Base-by-base conservation (phyloP, 2,329 filamentous ascomycete genomes). In the Graphilbum fragrans region DNA sequence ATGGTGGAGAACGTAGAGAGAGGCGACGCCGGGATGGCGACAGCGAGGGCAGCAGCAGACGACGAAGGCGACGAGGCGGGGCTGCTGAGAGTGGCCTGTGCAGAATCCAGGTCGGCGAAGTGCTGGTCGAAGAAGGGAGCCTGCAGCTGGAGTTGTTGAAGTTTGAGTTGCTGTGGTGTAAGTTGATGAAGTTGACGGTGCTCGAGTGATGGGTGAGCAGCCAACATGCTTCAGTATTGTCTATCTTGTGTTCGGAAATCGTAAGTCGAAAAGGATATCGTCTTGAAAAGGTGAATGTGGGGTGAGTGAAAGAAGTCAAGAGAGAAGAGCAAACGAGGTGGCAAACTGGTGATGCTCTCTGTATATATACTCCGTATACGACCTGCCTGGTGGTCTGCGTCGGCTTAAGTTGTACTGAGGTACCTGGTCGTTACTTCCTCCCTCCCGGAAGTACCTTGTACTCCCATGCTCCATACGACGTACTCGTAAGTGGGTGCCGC, bases 1-100 rank as follows among this genome's bases (percentile, higher is more conserved):
- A 58, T 47, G 44, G 53, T 57, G 43, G 60, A 55, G 41, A 62
- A 53, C 25, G 57, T 52, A 10, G 58, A 55, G 42, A 60, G 46
- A 42, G 55, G 48, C 44, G 45, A 44, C 16, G 47, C 16, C 3
- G 18, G 19, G 11, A 39, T 36, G 37, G 37, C 34, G 21, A n/a
- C 16, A 20, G 19, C 20, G 9, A 17, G 33, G 44, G 38, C 29
- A 37, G 42, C 38, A n/a, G 31, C 22, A 14, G 44, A 37, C 20
- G 35, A 36, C 34, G 47, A 41, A 9, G 57, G 53, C 14, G 58
- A 58, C 11, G 55, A 56, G 1, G 55, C 50, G 38, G 50, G 29
- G 45, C 53, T n/a, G 17, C 32, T 31, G 11, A 31, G 29, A 9
- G 29, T 7, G 29, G 29, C 29, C 11, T 31, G n/a, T 16, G 12